Evolutionary conservation across 2,329 filamentous ascomycete species (phyloP), one percentile per base, ranked within the genome.

Genomic region (Trichoderma sp.): DNA sequence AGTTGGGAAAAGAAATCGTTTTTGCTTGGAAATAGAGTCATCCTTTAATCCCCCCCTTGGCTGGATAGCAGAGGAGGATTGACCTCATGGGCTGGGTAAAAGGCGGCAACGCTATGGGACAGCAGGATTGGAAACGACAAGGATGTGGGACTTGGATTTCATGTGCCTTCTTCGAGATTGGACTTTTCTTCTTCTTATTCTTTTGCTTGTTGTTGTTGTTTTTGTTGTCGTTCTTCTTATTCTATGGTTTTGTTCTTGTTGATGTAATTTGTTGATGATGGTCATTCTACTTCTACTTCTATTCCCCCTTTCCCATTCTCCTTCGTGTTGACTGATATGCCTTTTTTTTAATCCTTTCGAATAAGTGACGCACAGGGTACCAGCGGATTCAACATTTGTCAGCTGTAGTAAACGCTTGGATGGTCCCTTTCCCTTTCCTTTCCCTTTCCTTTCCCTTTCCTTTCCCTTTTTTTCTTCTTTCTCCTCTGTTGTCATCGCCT

Each of bases 21-120:
- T 64, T 67, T 60, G 22, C 35, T 25, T 42, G 60, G 50, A 64
- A 50, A 54, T 64, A 64, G 61, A 64, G 35, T 34, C 34, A 37
- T 52, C 32, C 34, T 29, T 64, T 13, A 10, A 15, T 29, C 22
- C 52, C 17, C 32, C 6, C 10, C 15, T 57, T 61, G 35, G 58
- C 42, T 25, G 29, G 58, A 35, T 32, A 35, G 32, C 42, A 6
- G 17, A 37, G 29, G 42, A 52, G 34, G 10, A 17, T 53, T 64
- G 34, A 6, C 17, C 45, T 37, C 22, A 39, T 22, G 34, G 35
- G 34, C 22, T 29, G 60, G 59, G 42, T 22, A 12, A 10, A 27
- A 37, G 7, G 48, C 48, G 48, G 48, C 60, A 53, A 64, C 45
- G 45, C 60, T 53, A 22, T 32, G 34, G 48, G 25, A 54, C 35